Percentiles rank a stretch among this genome's conserved stretches.
Conservation (phyloP, 176 grass and related monocot species). For the Triticum turgidum region DNA sequence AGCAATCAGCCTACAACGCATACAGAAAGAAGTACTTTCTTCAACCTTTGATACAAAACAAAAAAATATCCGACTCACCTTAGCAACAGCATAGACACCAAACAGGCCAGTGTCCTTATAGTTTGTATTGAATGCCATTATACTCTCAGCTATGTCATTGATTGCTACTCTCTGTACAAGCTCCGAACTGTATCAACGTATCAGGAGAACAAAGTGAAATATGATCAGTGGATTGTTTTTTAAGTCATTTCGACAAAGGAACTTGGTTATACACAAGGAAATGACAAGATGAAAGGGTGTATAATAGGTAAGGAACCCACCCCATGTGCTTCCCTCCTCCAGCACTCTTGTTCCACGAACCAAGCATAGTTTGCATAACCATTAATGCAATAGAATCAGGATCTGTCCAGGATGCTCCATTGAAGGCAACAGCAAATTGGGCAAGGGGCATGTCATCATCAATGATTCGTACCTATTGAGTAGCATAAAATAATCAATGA, state of each 20-base stretch:
- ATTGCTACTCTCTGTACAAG: conserved; percentile 89
- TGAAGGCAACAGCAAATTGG: conserved; percentile 96
- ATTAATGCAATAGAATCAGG: conserved; percentile 97
- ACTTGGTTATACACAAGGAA: background rate
- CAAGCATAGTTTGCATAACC: conserved; percentile 98
- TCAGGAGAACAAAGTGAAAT: background rate
- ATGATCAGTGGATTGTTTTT: background rate
- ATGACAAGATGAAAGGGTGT: background rate
- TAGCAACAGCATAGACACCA: conserved; percentile 95
- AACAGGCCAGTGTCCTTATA: conserved; percentile 97
- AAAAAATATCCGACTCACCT: conserved; percentile 38
- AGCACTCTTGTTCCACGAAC: conserved; percentile 85
- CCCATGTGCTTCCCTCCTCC: conserved; percentile 91
- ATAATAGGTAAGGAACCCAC: conserved; percentile 38
- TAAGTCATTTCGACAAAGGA: background rate
- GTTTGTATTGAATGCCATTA: conserved; percentile 97
- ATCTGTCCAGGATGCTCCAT: conserved; percentile 79
- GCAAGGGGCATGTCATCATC: conserved; percentile 96
- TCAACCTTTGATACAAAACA: background rate
- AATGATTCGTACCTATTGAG: conserved; percentile 74
- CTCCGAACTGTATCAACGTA: conserved; percentile 67
- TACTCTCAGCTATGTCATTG: conserved; percentile 96
- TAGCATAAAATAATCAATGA: conserved; percentile 16
- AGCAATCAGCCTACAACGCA: background rate
- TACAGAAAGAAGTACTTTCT: conserved; percentile 3